Evolutionary conservation across 2,329 filamentous ascomycete species (phyloP), one percentile per base, ranked within the genome.

Genomic region (Trichoderma sp.): DNA sequence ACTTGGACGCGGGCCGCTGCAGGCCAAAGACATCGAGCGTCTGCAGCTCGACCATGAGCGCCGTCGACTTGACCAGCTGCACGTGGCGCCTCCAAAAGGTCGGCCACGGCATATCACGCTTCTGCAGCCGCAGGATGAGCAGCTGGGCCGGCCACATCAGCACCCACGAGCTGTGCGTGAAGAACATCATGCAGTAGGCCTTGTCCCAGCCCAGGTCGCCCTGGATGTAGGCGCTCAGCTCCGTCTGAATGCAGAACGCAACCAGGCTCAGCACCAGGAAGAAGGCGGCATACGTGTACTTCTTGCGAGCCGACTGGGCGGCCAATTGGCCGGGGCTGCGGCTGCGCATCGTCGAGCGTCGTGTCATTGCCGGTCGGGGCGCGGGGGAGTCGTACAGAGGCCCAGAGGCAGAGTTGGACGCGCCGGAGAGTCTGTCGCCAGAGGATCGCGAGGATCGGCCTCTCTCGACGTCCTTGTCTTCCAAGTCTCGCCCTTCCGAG

Each of bases 131-230:
- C 73, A 98, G 85, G 65, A 97, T 87, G 28, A 93, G 81, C 43
- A 99, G 88, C 82, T 97, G 94, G 12, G 88, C 83, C 0, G 95
- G 95, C 93, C 94, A 99, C 28, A 99, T 87, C 63, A 98, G 83
- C 11, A 91, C 82, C 96, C 96, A 99, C 2, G 94, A 97, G 70
- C 95, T 93, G 83, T 99, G 96, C 12, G 96, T 99, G 75, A 99
- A 87, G 83, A 97, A 98, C 86, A 99, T 89, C 96, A 99, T 99
- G 86, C 94, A 97, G 84, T 98, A 99, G n/a, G 96, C 93, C 85
- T 99, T 99, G 83, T 97, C 90, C 96, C 96, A 99, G 74, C 92
- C 90, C 74, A 98, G 83, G 73, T 96, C 91, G 80, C 95, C 91
- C 84, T 98, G 95, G 73, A 99, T 96, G 83, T 98, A 95, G 11